Evolutionary conservation across 768 basidiomycete species (phyloP).

Genomic region (Plicaturopsis crispa): DNA sequence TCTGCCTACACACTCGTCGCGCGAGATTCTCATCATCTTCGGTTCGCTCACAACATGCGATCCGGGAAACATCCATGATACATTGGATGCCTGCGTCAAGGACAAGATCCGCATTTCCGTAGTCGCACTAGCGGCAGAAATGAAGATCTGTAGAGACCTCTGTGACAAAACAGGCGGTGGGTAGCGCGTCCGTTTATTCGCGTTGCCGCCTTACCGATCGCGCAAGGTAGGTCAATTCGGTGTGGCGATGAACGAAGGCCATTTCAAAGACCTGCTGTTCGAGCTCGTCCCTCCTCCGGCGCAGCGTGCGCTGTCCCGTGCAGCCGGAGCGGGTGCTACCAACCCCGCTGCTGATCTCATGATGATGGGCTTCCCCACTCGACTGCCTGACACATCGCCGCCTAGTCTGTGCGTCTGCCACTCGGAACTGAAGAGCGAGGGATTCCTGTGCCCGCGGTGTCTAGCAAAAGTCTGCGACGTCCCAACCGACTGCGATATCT

Average conservation of each 20-base stretch:
- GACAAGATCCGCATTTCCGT: conserved; percentile 88
- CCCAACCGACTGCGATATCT: conserved; percentile 96
- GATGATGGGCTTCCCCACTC: conserved; percentile 99
- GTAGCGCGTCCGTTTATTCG: conserved; percentile 14
- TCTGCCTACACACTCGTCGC: conserved; percentile 93
- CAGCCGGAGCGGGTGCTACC: conserved; percentile 33
- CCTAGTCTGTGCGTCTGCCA: conserved; percentile 91
- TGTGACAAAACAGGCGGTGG: conserved; percentile 88
- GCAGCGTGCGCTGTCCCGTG: conserved; percentile 48
- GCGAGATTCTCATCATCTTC: conserved; percentile 90
- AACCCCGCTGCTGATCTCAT: conserved; percentile 84
- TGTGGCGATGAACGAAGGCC: conserved; percentile 97
- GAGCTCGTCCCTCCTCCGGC: conserved; percentile 95
- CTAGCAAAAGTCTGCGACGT: conserved; percentile 93
- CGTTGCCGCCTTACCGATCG: conserved; percentile 3
- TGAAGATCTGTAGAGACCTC: conserved; percentile 93
- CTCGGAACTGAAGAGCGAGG: conserved; percentile 84
- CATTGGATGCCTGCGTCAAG: conserved; percentile 75
- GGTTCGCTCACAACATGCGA: conserved; percentile 96
- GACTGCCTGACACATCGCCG: conserved; percentile 76
- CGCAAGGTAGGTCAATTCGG: conserved; percentile 72
- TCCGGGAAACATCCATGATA: conserved; percentile 93
- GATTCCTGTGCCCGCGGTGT: conserved; percentile 94
- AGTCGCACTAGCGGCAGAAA: conserved; percentile 93
- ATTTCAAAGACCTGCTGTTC: conserved; percentile 93